Percentiles rank a stretch among this genome's conserved stretches.
phyloP scores from a whole-genome alignment of 1,139 yeast genomes.

The Hemisphaericaspora xylanilytica region DNA sequence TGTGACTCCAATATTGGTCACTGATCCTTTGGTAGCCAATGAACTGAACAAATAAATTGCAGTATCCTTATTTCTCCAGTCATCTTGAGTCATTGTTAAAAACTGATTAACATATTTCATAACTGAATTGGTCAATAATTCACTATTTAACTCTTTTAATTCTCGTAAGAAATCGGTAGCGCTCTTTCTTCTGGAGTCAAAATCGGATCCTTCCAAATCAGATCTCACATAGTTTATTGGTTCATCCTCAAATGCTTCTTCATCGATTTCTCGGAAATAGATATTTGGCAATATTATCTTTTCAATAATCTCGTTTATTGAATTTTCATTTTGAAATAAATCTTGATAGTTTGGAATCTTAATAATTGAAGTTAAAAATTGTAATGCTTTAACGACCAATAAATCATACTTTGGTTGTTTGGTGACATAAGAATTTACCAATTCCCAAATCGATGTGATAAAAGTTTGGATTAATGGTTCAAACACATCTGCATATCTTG shows the following conservation, averaged over 20 bases:
- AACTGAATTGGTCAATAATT: constrained; percentile 69
- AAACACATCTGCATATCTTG: constrained; percentile 90
- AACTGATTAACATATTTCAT: constrained; percentile 74
- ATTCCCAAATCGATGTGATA: constrained; percentile 78
- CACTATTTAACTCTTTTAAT: constrained; percentile 76
- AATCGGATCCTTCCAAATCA: constrained; percentile 93
- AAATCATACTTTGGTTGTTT: constrained; percentile 78
- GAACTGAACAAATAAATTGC: constrained; percentile 86
- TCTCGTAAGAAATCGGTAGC: constrained; percentile 90
- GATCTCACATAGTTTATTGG: constrained; percentile 90
- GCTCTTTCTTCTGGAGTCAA: constrained; percentile 87
- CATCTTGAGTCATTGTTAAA: constrained; percentile 49
- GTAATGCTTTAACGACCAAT: constrained; percentile 74
- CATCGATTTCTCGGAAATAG: constrained; percentile 79
- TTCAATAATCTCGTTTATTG: constrained; percentile 74
- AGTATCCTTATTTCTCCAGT: constrained; percentile 85
- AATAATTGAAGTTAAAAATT: constrained; percentile 80
- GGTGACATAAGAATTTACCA: constrained; percentile 62
- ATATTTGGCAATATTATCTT: constrained; percentile 87
- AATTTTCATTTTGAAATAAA: constrained; percentile 63
- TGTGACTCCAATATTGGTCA: constrained; percentile 84
- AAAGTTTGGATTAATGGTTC: constrained; percentile 72
- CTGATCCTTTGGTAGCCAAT: constrained; percentile 84
- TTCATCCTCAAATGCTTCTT: constrained; percentile 93
- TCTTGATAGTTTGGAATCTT: constrained; percentile 59